Evolutionary conservation across 2,329 filamentous ascomycete genomes (phyloP), one percentile per base, ranked within the genome.

Genomic region (Alternaria sp.): DNA sequence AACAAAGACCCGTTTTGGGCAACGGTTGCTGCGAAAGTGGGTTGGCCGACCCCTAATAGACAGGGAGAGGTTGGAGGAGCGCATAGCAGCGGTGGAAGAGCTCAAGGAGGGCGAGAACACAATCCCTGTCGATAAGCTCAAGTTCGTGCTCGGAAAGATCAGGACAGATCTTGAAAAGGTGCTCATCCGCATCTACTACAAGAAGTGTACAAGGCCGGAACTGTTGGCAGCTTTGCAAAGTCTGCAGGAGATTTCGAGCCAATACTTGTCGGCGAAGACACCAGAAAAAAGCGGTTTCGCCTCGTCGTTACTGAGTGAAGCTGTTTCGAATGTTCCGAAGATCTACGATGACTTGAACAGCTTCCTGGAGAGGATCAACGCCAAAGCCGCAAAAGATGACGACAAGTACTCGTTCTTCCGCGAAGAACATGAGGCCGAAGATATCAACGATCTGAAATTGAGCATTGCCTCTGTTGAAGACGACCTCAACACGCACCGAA

Each of bases 321-420:
- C 94, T 12, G 87, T 98, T 63, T 87, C 87, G 23, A 87, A 89
- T 9, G 85, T 99, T 6, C 95, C 96, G 0, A 86, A 84, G 12
- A 97, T 98, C 55, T 84, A 90, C 8, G 86, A 90, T 20, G 88
- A 89, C 18, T 88, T 98, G 6, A 84, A 92, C 18, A 85, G 84
- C 1, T 94, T 92, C 75, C 87, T 99, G 3, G 91, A 96, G 58
- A 91, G 89, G 64, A 96, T 99, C 80, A 97, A 97, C 72, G 84
- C 90, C 30, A 87, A 92, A 69, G 92, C 96, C 1, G 96, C 95
- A 0, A 90, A 90, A 53, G 88, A 88, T 23, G 91, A 98, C 74
- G 94, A 99, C 84, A 97, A 97, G 78, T 98, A 97, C 78, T 85
- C 87, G 37, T 99, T 99, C 84, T 97, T 99, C 79, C 88, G 91